phyloP scores from a whole-genome alignment of 768 basidiomycete species.

The Collybia sordida region DNA sequence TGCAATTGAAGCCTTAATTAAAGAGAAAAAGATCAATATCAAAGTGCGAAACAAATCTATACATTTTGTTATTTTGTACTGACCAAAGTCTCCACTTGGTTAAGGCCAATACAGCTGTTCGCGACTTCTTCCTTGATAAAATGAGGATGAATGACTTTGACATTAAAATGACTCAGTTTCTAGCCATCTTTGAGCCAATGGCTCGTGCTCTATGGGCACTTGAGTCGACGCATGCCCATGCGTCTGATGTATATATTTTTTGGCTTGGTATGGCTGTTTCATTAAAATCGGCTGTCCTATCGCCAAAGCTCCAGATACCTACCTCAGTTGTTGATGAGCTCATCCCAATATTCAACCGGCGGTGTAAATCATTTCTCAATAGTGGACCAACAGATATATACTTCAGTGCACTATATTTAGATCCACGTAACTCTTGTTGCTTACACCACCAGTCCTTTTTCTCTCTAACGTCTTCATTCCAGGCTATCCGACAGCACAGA shows the following conservation, averaged over 20 bases:
- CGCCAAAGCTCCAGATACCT: conserved; percentile 10
- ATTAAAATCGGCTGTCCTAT: conserved; percentile 13
- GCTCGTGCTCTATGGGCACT: conserved; percentile 2
- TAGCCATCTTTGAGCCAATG: conserved; percentile 27
- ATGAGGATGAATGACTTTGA: too few species aligned
- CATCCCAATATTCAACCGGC: conserved; percentile 18
- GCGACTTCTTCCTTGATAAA: not conserved
- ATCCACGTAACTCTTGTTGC: conserved; percentile 19
- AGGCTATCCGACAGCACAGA: too few species aligned
- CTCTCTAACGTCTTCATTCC: too few species aligned
- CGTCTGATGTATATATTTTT: conserved; percentile 27
- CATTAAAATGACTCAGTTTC: too few species aligned
- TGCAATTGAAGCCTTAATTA: not conserved
- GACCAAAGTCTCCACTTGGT: too few species aligned
- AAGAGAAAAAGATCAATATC: not conserved
- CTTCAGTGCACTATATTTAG: conserved; percentile 20
- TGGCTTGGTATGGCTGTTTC: conserved; percentile 24
- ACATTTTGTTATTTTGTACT: not conserved
- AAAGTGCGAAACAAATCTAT: not conserved
- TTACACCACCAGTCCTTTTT: not conserved
- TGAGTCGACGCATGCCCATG: conserved; percentile 12
- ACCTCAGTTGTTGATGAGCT: conserved; percentile 13
- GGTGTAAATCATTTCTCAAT: conserved; percentile 19
- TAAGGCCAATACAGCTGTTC: too few species aligned
- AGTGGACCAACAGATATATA: conserved; percentile 12